These are phyloP conservation scores for Eucalyptus curtisii DNA, from an alignment of 345 rosid species.

Conservation along the genomic window DNA sequence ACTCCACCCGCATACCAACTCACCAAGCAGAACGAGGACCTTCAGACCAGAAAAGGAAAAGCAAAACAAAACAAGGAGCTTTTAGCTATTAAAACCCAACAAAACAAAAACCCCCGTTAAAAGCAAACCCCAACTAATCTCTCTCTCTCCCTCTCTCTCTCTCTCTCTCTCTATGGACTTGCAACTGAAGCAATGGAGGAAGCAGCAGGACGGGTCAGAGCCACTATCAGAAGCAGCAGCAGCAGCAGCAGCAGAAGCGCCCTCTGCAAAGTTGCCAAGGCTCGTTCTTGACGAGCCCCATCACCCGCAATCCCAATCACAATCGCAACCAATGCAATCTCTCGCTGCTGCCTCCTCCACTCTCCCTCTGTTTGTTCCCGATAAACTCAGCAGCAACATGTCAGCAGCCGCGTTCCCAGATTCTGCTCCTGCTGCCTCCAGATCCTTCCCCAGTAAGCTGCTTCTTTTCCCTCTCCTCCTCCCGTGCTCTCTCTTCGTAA, in stretches of 20 bases:
- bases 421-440: constrained; percentile 35
- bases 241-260: not conserved
- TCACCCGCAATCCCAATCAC: constrained; percentile 7
- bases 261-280: constrained; percentile 67
- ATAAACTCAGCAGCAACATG: constrained; percentile 17
- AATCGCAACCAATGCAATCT: constrained; percentile 2
- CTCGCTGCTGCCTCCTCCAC: constrained; percentile 6
- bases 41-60: not conserved
- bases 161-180: constrained; percentile 49
- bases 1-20: not conserved
- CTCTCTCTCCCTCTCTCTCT: not conserved
- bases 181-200: constrained; percentile 83
- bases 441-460: constrained; percentile 1
- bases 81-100: not conserved
- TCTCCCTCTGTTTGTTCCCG: constrained; percentile 73
- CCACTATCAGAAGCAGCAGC: constrained; percentile 8
- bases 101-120: not conserved
- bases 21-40: not conserved
- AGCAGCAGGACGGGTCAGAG: constrained; percentile 33
- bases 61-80: not conserved
- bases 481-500: not conserved
- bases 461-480: not conserved
- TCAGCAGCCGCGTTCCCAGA: constrained; percentile 41
- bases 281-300: constrained; percentile 29
- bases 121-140: not conserved